Percentiles rank a stretch among this genome's conserved stretches.
Conservation (phyloP, 2,329 filamentous ascomycete species). For the Fusarium subglutinans region DNA sequence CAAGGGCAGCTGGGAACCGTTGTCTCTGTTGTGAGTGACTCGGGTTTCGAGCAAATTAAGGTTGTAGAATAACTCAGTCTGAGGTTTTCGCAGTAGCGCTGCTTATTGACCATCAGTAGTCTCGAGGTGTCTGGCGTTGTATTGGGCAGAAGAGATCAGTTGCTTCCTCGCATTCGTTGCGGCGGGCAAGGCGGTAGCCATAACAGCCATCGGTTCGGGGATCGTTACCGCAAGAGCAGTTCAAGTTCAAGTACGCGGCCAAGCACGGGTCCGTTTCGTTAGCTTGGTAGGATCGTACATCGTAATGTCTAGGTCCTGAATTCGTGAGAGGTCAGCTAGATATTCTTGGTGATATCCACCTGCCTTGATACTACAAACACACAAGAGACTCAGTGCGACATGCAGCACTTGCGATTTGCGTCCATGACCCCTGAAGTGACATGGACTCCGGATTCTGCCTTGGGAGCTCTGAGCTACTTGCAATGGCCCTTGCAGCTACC, state of each 20-base stretch:
- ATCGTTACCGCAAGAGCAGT: not conserved
- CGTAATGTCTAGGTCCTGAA: not conserved
- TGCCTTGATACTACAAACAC: not conserved
- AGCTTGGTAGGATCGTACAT: not conserved
- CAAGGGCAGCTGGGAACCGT: accelerated
- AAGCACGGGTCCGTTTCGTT: not conserved
- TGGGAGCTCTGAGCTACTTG: not conserved
- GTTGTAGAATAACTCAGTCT: not conserved
- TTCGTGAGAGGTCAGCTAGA: not conserved
- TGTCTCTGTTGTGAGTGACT: not conserved
- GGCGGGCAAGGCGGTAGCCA: too few species aligned
- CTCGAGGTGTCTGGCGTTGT: too few species aligned
- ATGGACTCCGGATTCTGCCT: not conserved
- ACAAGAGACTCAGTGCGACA: not conserved
- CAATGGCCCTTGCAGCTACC: too few species aligned
- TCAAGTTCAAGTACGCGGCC: not conserved
- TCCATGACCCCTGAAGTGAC: not conserved
- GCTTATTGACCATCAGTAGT: not conserved
- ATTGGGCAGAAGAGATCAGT: accelerated
- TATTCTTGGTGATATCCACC: too few species aligned
- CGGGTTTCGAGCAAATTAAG: not conserved
- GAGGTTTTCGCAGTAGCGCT: not conserved
- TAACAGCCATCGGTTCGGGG: too few species aligned
- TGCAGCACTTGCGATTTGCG: too few species aligned
- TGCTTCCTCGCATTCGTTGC: not conserved